phyloP scores from a whole-genome alignment of 2,329 filamentous ascomycete species.

The Elsinoe necatrix region DNA sequence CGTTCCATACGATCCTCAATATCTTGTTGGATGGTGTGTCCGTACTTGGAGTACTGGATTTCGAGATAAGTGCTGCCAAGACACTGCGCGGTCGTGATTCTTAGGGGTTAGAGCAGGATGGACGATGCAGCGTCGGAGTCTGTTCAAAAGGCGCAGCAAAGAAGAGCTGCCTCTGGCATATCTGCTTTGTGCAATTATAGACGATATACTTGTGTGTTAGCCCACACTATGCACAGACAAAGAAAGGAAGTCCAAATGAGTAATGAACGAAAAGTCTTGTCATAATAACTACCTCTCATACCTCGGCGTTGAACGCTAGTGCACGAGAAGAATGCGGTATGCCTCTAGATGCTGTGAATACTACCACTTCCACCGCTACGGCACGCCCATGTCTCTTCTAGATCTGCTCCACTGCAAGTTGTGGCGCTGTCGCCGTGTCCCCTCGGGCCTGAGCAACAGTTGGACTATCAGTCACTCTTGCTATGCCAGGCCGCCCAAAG shows the following conservation, averaged over 20 bases:
- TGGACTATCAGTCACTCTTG: background rate
- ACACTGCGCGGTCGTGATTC: too few species aligned
- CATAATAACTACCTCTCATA: slow-evolving; percentile 5
- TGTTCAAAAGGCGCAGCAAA: too few species aligned
- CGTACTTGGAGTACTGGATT: too few species aligned
- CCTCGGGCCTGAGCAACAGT: background rate
- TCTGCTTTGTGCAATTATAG: too few species aligned
- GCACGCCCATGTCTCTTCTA: background rate
- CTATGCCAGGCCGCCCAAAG: background rate
- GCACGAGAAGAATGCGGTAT: background rate
- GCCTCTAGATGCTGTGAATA: slow-evolving; percentile 11
- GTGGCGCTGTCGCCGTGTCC: background rate
- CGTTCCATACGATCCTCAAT: too few species aligned
- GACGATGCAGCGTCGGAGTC: too few species aligned
- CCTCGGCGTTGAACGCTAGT: background rate
- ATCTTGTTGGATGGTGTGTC: too few species aligned
- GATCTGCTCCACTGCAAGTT: background rate
- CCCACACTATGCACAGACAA: background rate
- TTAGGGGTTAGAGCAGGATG: too few species aligned
- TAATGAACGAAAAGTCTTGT: background rate
- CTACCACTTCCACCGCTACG: background rate
- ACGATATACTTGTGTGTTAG: too few species aligned
- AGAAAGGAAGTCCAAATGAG: background rate
- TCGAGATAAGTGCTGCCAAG: too few species aligned
- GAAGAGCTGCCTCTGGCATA: too few species aligned